Base-by-base conservation (phyloP, 257 asterid species). In the Perilla frutescens region DNA sequence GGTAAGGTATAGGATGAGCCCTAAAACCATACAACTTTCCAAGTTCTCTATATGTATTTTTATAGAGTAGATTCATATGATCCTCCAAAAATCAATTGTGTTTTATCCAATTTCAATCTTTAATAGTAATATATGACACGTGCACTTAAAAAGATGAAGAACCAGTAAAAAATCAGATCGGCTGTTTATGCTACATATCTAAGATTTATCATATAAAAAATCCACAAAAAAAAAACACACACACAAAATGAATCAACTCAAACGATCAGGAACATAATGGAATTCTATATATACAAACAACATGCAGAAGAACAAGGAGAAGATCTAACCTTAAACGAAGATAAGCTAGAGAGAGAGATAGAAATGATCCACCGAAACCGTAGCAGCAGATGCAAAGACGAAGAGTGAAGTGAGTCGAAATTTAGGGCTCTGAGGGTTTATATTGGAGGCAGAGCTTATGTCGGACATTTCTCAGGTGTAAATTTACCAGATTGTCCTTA, bases 1-100 rank as follows among this genome's bases (percentile, higher is more conserved):
- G 96, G 99, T 91, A 79, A 58, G 40, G 3, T 10, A 39, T 3
- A 39, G 45, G 45, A 34, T 59, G 29, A 36, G 65, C 45, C 34
- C 31, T 12, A 20, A 20, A 20, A 20, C 26, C 26, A 20, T 20
- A 20, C 26, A 20, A 20, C 26, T 20, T 20, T 20, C 26, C 26
- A 20, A 20, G 26, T 20, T 20, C 26, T 20, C 26, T 20, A 20
- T 20, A 20, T 20, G 26, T 20, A 20, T 20, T 20, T 20, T 20
- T 20, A 20, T 20, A 20, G 26, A 20, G 26, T 20, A 20, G 26
- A 20, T 20, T 20, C 26, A 20, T 20, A 20, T 20, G 26, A 20
- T 20, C 26, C 26, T 20, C 26, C 26, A 20, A 20, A 20, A 20
- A 20, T 20, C 26, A 20, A 20, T 20, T 20, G 26, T 20, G 26